phyloP scores from a whole-genome alignment of 805 yeast genomes.

The Candida railenensis region DNA sequence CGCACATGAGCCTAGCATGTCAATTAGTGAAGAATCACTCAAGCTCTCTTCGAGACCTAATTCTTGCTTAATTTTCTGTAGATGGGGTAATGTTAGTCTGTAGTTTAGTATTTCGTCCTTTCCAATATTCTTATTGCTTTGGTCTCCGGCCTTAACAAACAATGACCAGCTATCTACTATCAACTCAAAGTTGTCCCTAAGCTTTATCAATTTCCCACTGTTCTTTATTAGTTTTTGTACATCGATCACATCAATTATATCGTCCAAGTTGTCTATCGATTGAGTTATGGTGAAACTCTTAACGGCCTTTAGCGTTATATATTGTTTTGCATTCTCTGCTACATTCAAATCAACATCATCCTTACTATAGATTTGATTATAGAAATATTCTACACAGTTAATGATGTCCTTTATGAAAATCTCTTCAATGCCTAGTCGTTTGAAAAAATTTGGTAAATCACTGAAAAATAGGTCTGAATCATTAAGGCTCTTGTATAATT shows the following conservation, averaged over 20 bases:
- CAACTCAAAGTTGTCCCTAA: conserved; percentile 26
- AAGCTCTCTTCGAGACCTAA: conserved; percentile 30
- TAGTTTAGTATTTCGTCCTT: conserved; percentile 9
- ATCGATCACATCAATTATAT: conserved; percentile 39
- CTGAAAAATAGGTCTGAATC: conserved; percentile 27
- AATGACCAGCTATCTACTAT: conserved; percentile 35
- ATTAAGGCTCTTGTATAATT: conserved; percentile 19
- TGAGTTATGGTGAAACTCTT: conserved; percentile 28
- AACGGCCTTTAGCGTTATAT: conserved; percentile 24
- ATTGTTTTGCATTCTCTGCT: conserved; percentile 18
- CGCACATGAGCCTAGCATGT: conserved; percentile 39
- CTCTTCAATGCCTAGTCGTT: conserved; percentile 24
- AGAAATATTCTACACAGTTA: conserved; percentile 31
- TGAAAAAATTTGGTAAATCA: conserved; percentile 24
- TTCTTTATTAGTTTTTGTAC: conserved; percentile 35
- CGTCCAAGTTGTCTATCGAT: conserved; percentile 11
- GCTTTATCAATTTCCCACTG: conserved; percentile 26
- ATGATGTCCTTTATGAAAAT: conserved; percentile 33
- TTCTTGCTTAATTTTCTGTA: conserved; percentile 26
- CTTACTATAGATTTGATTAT: conserved; percentile 19
- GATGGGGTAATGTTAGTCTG: conserved; percentile 26
- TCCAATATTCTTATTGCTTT: neutral
- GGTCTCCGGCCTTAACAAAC: conserved; percentile 17
- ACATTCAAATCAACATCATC: neutral
- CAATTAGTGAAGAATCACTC: conserved; percentile 35